Evolutionary conservation across 208 protist species (phyloP).

Genomic region (Porcisia hertigi): DNA sequence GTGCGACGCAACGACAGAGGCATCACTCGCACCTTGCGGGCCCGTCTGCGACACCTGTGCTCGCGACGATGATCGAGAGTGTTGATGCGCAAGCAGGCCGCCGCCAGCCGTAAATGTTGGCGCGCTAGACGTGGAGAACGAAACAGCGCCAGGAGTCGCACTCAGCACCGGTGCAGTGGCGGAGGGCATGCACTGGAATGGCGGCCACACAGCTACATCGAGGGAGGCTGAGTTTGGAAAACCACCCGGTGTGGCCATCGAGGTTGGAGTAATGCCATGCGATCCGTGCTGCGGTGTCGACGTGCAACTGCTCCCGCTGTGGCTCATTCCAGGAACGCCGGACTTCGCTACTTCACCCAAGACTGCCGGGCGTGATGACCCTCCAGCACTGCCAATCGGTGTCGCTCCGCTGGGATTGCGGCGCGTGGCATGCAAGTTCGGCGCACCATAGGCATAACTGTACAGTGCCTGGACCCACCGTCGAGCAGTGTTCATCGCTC

Average conservation of each 20-base stretch:
- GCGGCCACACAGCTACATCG: slow-evolving; percentile 22
- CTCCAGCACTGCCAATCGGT: neutral
- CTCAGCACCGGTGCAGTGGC: neutral
- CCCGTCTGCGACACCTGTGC: slow-evolving; percentile 8
- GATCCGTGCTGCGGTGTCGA: slow-evolving; percentile 7
- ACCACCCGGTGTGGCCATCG: neutral
- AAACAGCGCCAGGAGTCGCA: neutral
- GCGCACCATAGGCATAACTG: slow-evolving; percentile 53
- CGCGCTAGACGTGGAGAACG: neutral
- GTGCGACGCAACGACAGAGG: neutral
- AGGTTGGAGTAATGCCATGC: slow-evolving; percentile 9
- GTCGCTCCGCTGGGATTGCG: slow-evolving; percentile 5
- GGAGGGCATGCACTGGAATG: neutral
- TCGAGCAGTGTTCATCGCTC: slow-evolving; percentile 39
- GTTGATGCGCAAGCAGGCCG: neutral
- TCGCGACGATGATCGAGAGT: slow-evolving; percentile 20
- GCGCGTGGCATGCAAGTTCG: neutral
- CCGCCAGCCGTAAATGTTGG: neutral
- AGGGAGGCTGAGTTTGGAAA: slow-evolving; percentile 1
- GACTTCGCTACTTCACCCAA: neutral
- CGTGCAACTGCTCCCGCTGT: slow-evolving; percentile 4
- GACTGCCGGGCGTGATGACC: neutral
- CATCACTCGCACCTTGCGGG: neutral
- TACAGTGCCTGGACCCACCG: slow-evolving; percentile 55
- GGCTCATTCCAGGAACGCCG: neutral